Conservation (phyloP, 306 rosid genomes). For the Erythrophleum fordii region DNA sequence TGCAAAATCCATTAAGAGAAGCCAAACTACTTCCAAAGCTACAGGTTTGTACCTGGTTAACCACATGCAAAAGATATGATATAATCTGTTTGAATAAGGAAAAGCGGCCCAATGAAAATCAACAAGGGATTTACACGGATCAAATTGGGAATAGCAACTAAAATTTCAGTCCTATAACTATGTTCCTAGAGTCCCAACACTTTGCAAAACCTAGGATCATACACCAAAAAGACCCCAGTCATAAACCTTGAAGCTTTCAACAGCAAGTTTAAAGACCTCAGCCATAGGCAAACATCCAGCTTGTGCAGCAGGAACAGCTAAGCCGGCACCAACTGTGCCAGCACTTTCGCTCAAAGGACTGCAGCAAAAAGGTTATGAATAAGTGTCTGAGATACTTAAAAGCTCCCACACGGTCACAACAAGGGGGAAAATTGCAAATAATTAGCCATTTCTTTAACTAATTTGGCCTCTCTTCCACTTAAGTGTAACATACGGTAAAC, state of each 20-base stretch:
- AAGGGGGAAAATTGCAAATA: neutral
- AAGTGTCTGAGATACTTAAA: conserved; percentile 1
- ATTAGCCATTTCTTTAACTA: neutral
- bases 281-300: conserved; percentile 74
- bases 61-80: neutral
- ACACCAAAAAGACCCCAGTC: conserved; percentile 77
- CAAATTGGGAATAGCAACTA: conserved; percentile 23
- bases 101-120: conserved; percentile 9
- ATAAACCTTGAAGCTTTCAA: conserved; percentile 71
- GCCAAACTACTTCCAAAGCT: neutral
- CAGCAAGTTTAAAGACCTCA: conserved; percentile 72
- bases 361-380: conserved; percentile 38
- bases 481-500: neutral
- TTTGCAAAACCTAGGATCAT: conserved; percentile 10
- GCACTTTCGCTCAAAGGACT: conserved; percentile 91
- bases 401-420: conserved; percentile 19
- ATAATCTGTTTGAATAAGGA: neutral
- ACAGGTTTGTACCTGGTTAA: neutral
- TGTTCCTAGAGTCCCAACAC: conserved; percentile 2
- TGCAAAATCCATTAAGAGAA: neutral
- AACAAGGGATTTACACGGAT: conserved; percentile 21
- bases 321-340: conserved; percentile 69
- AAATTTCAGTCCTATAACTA: conserved; percentile 20
- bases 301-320: conserved; percentile 71
- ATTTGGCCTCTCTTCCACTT: neutral